Evolutionary conservation across 352 stramenopile genomes (phyloP), one percentile per base, ranked within the genome.

Genomic region (Pythium coloratum): DNA sequence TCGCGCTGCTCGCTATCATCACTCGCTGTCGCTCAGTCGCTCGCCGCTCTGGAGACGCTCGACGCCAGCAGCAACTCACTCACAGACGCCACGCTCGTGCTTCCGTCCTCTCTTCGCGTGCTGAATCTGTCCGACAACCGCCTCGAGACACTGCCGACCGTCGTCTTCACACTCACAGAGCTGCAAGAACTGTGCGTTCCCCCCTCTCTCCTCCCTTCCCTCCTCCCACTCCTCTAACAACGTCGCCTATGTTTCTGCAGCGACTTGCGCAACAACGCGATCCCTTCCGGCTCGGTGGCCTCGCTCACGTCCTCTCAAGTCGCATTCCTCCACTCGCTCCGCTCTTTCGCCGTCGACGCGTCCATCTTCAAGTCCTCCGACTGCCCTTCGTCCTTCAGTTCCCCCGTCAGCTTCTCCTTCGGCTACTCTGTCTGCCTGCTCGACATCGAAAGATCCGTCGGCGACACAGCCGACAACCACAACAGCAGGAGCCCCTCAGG

Each of bases 31-130:
- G 16, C 24, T 1, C 10, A n/a, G 33, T 4, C 65, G 30, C 53
- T 63, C 13, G 16, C 53, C 4, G 54, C 54, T 2, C 59, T 71
- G 2, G 9, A 28, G 1, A 49, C 44, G 53, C 66, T 72, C 20
- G 60, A 72, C 47, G 53, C 49, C 6, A 72, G 66, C 46, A 36
- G 34, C 53, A 72, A 72, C 49, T 32, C 51, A 2, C 58, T 71
- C 40, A 18, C 28, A 2, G 32, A 49, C 57, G 53, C 47, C 13
- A 8, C 33, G 20, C 1, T 24, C 49, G 64, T 30, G 7, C 36
- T 67, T 13, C 58, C 65, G 18, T 16, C 51, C 13, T 14, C 66
- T 7, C 59, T 72, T 1, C 53, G 32, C 6, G 18, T 61, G 6
- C 59, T 72, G 36, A 61, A 72, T 42, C 40, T 72, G 8, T 64